These are phyloP conservation scores for Scalesia atractyloides DNA, from an alignment of 129 eudicot species.

Conservation along the genomic window DNA sequence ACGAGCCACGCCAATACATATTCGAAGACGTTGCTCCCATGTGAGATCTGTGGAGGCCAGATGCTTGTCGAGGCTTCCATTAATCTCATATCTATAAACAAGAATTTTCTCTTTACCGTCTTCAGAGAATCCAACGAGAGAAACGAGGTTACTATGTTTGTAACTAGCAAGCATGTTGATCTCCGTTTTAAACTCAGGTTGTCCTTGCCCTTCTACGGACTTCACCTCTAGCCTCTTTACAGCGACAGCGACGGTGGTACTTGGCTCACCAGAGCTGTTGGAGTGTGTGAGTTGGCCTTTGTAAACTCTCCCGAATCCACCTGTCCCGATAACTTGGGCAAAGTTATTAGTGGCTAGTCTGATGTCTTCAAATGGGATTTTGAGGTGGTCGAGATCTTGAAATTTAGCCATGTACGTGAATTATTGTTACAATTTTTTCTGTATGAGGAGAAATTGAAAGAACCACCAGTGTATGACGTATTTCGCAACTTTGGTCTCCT, in stretches of 20 bases:
- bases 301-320: slow-evolving; percentile 11
- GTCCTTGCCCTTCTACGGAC: not conserved
- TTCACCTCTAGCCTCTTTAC: not conserved
- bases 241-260: not conserved
- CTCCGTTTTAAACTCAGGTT: not conserved
- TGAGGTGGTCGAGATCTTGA: not conserved
- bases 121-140: slow-evolving; percentile 10
- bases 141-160: slow-evolving; percentile 7
- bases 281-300: not conserved
- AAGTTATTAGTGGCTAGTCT: not conserved
- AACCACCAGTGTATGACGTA: too few relatives aligned
- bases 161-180: slow-evolving; percentile 8
- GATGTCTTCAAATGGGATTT: not conserved
- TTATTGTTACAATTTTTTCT: too few relatives aligned
- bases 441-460: too few relatives aligned
- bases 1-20: slow-evolving; percentile 9
- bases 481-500: too few relatives aligned
- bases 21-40: slow-evolving; percentile 17
- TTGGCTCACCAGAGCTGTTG: not conserved
- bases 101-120: not conserved
- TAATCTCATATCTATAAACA: not conserved
- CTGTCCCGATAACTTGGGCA: not conserved
- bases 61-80: not conserved
- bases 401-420: not conserved
- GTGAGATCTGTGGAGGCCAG: not conserved